A percentile compares a stretch with the other conserved stretches of the same genome.
These are phyloP conservation scores for Mortierella sp. DNA, from an alignment of 371 early-diverging fungal genomes.

Conservation along the genomic window DNA sequence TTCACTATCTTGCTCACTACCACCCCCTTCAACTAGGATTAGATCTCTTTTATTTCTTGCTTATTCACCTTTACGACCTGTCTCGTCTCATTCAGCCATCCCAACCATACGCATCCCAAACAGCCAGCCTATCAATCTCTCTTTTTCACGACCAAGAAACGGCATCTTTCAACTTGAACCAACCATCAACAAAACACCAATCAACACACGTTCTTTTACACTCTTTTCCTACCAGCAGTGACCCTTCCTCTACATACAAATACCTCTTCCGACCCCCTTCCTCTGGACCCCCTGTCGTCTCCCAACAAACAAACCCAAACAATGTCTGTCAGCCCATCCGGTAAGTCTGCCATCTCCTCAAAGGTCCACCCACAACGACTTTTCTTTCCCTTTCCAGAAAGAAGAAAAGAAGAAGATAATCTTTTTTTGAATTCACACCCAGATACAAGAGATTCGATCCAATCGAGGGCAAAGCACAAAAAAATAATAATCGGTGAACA, in stretches of 20 bases:
- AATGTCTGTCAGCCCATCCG: background rate
- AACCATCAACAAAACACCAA: background rate
- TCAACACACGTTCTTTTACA: background rate
- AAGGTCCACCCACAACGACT: too few relatives aligned
- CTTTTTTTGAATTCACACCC: conserved; percentile 19
- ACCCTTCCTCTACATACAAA: background rate
- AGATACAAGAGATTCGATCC: conserved; percentile 8
- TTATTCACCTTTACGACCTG: background rate
- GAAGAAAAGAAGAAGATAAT: background rate
- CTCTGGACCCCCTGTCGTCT: background rate
- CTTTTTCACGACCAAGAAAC: background rate
- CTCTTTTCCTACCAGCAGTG: background rate
- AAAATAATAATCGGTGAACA: background rate
- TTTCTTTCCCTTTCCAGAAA: background rate
- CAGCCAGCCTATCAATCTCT: background rate
- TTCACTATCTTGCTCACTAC: background rate
- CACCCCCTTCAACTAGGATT: background rate
- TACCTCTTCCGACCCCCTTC: background rate
- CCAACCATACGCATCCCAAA: background rate
- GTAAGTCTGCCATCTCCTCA: background rate
- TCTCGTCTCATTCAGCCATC: too few relatives aligned
- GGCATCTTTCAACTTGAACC: background rate
- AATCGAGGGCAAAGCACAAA: conserved; percentile 10
- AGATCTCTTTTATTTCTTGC: background rate
- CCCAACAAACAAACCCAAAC: background rate